phyloP scores from a whole-genome alignment of 192 early-diverging fungal genomes.

The Ramicandelaber brevisporus region DNA sequence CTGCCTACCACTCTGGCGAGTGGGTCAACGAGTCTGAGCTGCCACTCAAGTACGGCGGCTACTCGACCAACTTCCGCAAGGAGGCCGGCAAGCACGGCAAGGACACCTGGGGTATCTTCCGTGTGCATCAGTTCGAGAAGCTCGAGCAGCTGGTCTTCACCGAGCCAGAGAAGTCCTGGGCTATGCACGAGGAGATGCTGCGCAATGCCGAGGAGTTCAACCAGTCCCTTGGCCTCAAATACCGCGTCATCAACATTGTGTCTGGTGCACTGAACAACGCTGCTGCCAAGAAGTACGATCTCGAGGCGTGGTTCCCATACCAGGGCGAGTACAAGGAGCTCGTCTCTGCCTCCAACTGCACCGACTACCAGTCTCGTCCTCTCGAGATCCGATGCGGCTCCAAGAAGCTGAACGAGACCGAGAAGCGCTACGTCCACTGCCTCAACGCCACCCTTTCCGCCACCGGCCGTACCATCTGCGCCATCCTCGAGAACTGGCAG shows the following conservation, averaged over 20 bases:
- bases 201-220: constrained; percentile 78
- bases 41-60: constrained; percentile 81
- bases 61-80: constrained; percentile 98
- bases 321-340: constrained; percentile 96
- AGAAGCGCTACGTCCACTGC: constrained; percentile 90
- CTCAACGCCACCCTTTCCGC: constrained; percentile 94
- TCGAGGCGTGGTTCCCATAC: constrained; percentile 99
- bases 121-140: constrained; percentile 99
- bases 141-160: constrained; percentile 94
- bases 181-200: constrained; percentile 96
- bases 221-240: constrained; percentile 79
- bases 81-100: constrained; percentile 94
- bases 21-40: constrained; percentile 81
- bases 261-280: constrained; percentile 96
- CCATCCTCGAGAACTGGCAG: constrained; percentile 90
- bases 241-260: constrained; percentile 85
- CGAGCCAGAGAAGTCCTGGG: constrained; percentile 95
- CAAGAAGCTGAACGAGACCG: constrained; percentile 86
- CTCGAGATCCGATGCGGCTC: constrained; percentile 89
- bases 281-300: constrained; percentile 97
- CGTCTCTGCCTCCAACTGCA: constrained; percentile 97
- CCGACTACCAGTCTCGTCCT: constrained; percentile 86
- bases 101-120: constrained; percentile 97
- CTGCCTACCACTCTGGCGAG: constrained; percentile 82
- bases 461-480: constrained; percentile 84